phyloP scores from a whole-genome alignment of 148 eudicot species.

The Dysphania ambrosioides region DNA sequence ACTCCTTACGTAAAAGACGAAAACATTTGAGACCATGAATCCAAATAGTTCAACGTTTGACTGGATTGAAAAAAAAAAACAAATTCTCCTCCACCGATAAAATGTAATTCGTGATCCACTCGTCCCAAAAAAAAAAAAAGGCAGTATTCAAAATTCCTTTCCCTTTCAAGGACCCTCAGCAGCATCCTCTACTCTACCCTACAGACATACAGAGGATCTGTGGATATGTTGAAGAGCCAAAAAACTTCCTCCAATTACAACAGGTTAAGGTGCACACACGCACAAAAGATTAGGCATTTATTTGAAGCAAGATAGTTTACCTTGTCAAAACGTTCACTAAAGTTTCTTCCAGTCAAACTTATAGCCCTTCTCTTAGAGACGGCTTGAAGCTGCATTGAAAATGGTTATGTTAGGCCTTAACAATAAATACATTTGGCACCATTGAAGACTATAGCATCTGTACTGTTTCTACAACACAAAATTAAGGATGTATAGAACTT shows the following conservation, averaged over 20 bases:
- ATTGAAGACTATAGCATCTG: not conserved
- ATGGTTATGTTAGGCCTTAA: not conserved
- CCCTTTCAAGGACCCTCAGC: not conserved
- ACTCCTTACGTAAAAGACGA: not conserved
- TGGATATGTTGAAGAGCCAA: not conserved
- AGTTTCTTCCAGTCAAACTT: constrained; percentile 52
- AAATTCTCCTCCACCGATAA: no score
- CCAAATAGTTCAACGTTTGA: not conserved
- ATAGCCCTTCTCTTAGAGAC: constrained; percentile 42
- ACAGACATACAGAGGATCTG: not conserved
- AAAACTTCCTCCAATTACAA: not conserved
- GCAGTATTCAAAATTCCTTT: not conserved
- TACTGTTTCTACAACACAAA: not conserved
- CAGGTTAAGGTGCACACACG: not conserved
- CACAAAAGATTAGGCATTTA: not conserved
- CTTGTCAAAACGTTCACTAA: constrained; percentile 50
- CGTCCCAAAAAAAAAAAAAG: not conserved
- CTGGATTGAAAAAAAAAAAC: no score
- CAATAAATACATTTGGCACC: not conserved
- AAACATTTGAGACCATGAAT: not conserved
- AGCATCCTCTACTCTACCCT: not conserved
- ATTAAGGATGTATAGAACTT: no score
- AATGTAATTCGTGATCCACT: not conserved
- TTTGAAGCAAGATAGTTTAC: constrained; percentile 28
- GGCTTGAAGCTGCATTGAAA: constrained; percentile 37